Percentiles rank a stretch among this genome's conserved stretches.
Evolutionary conservation across 2,329 filamentous ascomycete species (phyloP).

Genomic region (Cryphonectria japonica): DNA sequence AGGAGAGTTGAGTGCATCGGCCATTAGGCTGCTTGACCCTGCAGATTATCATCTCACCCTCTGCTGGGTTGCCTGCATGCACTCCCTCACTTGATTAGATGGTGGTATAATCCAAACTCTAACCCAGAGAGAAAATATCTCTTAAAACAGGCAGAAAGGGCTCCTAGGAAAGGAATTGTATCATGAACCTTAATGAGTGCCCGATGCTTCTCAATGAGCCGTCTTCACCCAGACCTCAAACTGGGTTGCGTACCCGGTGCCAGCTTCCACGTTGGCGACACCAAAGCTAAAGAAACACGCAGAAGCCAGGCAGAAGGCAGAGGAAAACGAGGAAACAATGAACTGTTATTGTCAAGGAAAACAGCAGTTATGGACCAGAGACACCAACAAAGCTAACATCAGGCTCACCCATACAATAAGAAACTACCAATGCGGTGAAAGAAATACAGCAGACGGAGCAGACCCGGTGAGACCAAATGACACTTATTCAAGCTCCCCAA

Average conservation of each 20-base stretch:
- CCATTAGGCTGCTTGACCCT: background rate
- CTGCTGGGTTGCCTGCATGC: background rate
- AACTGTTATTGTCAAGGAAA: no score
- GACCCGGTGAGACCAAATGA: no score
- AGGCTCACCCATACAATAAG: background rate
- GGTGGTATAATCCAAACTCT: background rate
- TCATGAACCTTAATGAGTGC: background rate
- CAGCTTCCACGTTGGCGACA: background rate
- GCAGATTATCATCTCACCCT: background rate
- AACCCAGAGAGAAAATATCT: background rate
- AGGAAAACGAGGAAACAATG: no score
- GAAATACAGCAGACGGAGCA: background rate
- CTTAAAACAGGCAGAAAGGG: background rate
- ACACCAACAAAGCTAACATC: no score
- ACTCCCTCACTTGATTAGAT: background rate
- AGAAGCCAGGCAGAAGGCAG: no score
- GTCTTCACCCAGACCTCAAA: background rate
- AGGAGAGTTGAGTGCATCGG: background rate
- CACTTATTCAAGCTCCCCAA: no score
- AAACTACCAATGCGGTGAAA: background rate
- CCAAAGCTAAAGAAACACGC: background rate
- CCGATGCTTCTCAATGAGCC: background rate
- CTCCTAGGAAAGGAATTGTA: background rate
- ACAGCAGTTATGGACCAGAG: no score
- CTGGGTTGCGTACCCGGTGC: background rate